A percentile compares a stretch with the other conserved stretches of the same genome.
phyloP scores from a whole-genome alignment of 2,329 filamentous ascomycete genomes.

The Parafenestella ontariensis region DNA sequence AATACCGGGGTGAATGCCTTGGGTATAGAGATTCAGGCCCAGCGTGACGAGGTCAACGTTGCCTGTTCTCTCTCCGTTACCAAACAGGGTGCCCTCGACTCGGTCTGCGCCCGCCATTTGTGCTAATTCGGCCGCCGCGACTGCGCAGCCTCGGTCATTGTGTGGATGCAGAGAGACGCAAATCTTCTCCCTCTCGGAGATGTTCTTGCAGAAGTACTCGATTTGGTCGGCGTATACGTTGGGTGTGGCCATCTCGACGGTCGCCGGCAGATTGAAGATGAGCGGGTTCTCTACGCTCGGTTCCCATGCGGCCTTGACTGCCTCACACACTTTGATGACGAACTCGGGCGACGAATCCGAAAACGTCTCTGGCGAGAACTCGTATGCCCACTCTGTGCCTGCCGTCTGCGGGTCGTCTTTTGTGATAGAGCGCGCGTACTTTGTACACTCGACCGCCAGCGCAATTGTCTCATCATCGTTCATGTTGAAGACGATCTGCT shows the following conservation, averaged over 20 bases:
- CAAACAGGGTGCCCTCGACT: conserved; percentile 92
- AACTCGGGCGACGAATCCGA: conserved; percentile 89
- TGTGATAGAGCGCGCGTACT: conserved; percentile 85
- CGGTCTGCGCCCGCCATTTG: conserved; percentile 97
- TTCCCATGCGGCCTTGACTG: conserved; percentile 92
- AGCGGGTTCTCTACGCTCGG: conserved; percentile 80
- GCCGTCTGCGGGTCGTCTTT: conserved; percentile 71
- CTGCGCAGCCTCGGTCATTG: conserved; percentile 90
- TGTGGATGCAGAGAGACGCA: conserved; percentile 91
- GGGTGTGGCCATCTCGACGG: conserved; percentile 91
- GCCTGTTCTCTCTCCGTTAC: conserved; percentile 93
- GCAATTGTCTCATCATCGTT: conserved; percentile 80
- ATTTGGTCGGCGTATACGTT: conserved; percentile 97
- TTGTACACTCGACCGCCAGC: conserved; percentile 83
- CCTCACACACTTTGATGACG: conserved; percentile 82
- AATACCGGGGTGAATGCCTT: conserved; percentile 82
- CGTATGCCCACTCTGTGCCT: conserved; percentile 75
- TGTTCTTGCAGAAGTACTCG: conserved; percentile 90
- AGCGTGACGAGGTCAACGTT: conserved; percentile 95
- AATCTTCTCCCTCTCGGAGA: conserved; percentile 84
- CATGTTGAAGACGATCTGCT: conserved; percentile 87
- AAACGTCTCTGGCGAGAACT: conserved; percentile 88
- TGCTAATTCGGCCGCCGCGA: conserved; percentile 87
- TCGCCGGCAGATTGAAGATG: conserved; percentile 97
- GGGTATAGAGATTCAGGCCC: conserved; percentile 92